Percentiles rank a stretch among this genome's conserved stretches.
Conservation (phyloP, 2,329 filamentous ascomycete species). For the Penicillium sp. region DNA sequence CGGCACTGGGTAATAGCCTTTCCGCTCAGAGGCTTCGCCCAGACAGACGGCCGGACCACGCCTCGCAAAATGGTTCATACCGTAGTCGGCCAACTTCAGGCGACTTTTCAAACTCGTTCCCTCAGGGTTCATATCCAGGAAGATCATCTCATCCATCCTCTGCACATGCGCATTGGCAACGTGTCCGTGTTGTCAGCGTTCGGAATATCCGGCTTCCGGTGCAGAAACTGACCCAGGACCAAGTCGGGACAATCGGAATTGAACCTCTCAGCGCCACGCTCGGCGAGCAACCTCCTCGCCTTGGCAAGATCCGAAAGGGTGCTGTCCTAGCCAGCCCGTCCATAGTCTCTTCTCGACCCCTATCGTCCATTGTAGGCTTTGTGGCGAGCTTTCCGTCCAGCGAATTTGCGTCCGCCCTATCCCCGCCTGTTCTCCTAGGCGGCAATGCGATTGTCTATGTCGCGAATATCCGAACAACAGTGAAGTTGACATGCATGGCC, state of each 20-base stretch:
- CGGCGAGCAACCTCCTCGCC: slow-evolving; percentile 29
- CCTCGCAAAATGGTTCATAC: slow-evolving; percentile 29
- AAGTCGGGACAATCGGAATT: slow-evolving; percentile 88
- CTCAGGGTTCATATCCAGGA: slow-evolving; percentile 33
- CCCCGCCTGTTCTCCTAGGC: slow-evolving; percentile 61
- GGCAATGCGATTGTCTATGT: slow-evolving; percentile 75
- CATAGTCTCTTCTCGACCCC: slow-evolving; percentile 53
- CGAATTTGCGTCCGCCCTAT: slow-evolving; percentile 51
- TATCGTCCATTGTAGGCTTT: slow-evolving; percentile 65
- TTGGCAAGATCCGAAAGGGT: slow-evolving; percentile 68
- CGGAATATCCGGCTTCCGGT: slow-evolving; percentile 87
- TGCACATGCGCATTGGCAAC: slow-evolving; percentile 75
- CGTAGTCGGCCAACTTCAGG: slow-evolving; percentile 40
- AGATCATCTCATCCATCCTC: slow-evolving; percentile 53
- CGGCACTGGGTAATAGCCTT: slow-evolving; percentile 39
- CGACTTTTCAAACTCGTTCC: slow-evolving; percentile 40
- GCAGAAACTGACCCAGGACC: slow-evolving; percentile 72
- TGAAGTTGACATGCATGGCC: slow-evolving; percentile 68
- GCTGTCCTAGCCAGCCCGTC: slow-evolving; percentile 77
- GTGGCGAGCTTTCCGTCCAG: slow-evolving; percentile 71
- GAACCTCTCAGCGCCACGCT: slow-evolving; percentile 44
- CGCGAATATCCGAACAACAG: slow-evolving; percentile 82
- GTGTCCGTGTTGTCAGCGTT: slow-evolving; percentile 80
- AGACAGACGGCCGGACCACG: slow-evolving; percentile 26
- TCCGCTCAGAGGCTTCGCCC: slow-evolving; percentile 19